Percentiles rank a stretch among this genome's conserved stretches.
phyloP scores from a whole-genome alignment of 2,329 filamentous ascomycete genomes.

The Pseudopyricularia javanii region DNA sequence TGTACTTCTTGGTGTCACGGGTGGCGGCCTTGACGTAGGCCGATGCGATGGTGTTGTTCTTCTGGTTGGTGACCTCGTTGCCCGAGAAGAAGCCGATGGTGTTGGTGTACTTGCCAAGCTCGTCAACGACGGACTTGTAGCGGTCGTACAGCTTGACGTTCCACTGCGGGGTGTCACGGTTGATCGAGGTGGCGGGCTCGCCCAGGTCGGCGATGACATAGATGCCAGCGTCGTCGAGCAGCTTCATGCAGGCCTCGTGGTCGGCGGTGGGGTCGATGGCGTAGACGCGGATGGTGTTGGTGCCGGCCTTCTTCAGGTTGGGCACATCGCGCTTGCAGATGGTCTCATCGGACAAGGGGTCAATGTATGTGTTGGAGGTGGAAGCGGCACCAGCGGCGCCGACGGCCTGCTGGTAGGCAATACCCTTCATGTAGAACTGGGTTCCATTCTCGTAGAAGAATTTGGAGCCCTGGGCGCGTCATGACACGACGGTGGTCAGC shows the following conservation, averaged over 20 bases:
- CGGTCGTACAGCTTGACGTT: conserved; percentile 64
- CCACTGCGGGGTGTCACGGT: conserved; percentile 70
- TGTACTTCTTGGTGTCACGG: conserved; percentile 90
- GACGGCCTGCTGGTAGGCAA: conserved; percentile 86
- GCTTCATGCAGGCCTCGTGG: conserved; percentile 75
- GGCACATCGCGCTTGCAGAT: conserved; percentile 79
- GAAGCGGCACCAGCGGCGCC: conserved; percentile 40
- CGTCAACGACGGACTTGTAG: conserved; percentile 76
- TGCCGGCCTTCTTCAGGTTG: conserved; percentile 62
- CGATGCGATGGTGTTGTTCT: conserved; percentile 79
- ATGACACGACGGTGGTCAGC: background rate
- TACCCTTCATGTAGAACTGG: conserved; percentile 71
- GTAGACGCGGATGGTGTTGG: conserved; percentile 93
- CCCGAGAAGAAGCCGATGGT: conserved; percentile 96
- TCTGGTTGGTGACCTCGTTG: conserved; percentile 88
- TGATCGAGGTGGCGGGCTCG: conserved; percentile 72
- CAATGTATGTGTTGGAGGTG: conserved; percentile 49
- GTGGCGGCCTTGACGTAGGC: conserved; percentile 97
- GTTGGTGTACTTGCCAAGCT: conserved; percentile 73
- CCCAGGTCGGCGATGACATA: conserved; percentile 90
- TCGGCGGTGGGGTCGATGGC: conserved; percentile 70
- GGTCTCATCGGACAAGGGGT: conserved; percentile 64
- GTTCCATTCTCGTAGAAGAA: conserved; percentile 75
- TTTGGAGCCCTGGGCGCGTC: conserved; percentile 15
- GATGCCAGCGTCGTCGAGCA: conserved; percentile 76